Base-by-base conservation (phyloP, 2,329 filamentous ascomycete species). In the Phialocephala subalpina region DNA sequence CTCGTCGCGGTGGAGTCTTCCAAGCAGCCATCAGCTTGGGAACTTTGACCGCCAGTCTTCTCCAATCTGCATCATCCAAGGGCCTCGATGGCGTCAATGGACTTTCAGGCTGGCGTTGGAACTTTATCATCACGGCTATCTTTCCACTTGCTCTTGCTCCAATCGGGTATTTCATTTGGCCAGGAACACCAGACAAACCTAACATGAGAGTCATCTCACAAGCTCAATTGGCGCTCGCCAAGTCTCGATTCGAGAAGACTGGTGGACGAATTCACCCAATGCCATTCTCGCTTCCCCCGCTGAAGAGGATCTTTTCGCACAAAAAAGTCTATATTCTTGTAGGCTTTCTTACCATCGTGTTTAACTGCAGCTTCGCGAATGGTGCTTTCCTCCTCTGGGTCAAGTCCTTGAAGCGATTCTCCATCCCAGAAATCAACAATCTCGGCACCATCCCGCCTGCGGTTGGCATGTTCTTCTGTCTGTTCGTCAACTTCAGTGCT, bases 311-410 rank as follows among this genome's bases (percentile, higher is more conserved):
- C 25, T 56, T 56, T n/a, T 22, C 52, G 1, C 25, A 33, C 18
- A 33, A 36, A 27, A 33, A 56, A 18, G 25, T 56, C 3, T 56
- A 56, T 20, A 20, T 56, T 3, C 33, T 56, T 7, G 52, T 56
- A 18, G 25, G 5, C 27, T 56, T 5, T 6, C 11, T 33, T n/a
- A 56, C 33, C 9, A 56, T 56, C 12, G 12, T 56, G 11, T 56
- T 33, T 14, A 56, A 35, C 18, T 33, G 52, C 52, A 56, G 52
- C n/a, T 20, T 56, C 12, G 52, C 52, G 18, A 56, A 56, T 18
- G 52, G 52, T n/a, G 52, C 14, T 33, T 56, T 33, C 27, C 18
- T 56, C 12, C 52, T 56, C 52, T 56, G 27, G 52, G 33, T 56
- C 25, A 56, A 56, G 22, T 56, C 52, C 7, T 9, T 56, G 6